Conservation (phyloP, 2,329 filamentous ascomycete genomes). For the Penicillium janthinellum region DNA sequence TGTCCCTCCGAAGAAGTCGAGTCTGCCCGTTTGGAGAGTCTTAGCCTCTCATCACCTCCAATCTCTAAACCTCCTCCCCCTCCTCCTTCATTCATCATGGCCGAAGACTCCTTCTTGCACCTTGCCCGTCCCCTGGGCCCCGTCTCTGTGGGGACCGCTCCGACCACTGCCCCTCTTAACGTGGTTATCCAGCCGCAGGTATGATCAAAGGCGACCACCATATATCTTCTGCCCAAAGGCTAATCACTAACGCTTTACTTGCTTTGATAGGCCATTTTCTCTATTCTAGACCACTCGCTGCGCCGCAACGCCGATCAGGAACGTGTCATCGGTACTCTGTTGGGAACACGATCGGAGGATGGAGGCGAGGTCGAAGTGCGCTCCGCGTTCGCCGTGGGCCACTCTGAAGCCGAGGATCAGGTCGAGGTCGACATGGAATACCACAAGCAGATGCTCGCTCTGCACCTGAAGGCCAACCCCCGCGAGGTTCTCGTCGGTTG, state of each 20-base stretch:
- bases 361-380: conserved; percentile 94
- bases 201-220: conserved; percentile 37
- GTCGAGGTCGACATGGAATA: conserved; percentile 99
- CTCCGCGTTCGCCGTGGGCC: conserved; percentile 95
- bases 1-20: conserved; percentile 30
- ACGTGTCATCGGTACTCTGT: conserved; percentile 92
- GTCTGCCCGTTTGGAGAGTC: conserved; percentile 14
- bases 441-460: conserved; percentile 97
- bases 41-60: conserved; percentile 1
- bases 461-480: conserved; percentile 91
- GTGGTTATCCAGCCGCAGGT: conserved; percentile 96
- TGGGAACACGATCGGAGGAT: conserved; percentile 92
- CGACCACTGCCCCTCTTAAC: conserved; percentile 85
- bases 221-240: not conserved
- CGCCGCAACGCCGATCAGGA: conserved; percentile 90
- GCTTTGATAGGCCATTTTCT: conserved; percentile 62
- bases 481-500: conserved; percentile 94
- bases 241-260: conserved; percentile 17
- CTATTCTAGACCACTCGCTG: conserved; percentile 82
- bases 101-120: conserved; percentile 88
- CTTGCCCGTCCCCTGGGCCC: conserved; percentile 89
- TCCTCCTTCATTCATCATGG: conserved; percentile 65
- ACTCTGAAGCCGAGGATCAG: conserved; percentile 97
- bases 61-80: conserved; percentile 13
- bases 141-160: conserved; percentile 73